Conservation (phyloP, 73 alveolate species). For the Stentor roeselii region DNA sequence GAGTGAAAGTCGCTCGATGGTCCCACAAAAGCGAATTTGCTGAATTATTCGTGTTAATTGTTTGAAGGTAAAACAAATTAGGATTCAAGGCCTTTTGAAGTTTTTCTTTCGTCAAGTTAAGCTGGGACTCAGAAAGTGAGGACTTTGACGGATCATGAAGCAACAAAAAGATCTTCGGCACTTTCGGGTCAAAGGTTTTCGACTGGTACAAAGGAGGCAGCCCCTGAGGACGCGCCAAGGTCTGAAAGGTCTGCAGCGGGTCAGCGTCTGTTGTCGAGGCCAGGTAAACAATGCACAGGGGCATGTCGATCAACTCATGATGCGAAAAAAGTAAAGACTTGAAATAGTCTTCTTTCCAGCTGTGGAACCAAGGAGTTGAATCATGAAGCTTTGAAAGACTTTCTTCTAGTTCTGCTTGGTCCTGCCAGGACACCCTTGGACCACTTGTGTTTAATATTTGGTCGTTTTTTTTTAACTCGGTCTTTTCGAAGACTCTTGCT, state of each 20-base stretch:
- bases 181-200: not conserved
- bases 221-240: not conserved
- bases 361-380: constrained; percentile 17
- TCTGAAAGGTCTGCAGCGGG: constrained; percentile 16
- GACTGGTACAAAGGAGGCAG: constrained; percentile 5
- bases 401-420: not conserved
- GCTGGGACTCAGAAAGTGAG: not conserved
- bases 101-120: not conserved
- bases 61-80: not conserved
- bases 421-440: not conserved
- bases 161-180: not conserved
- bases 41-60: not conserved
- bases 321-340: not conserved
- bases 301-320: constrained; percentile 22
- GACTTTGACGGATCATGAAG: not conserved
- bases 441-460: not conserved
- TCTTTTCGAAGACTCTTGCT: not conserved
- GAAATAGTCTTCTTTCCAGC: not conserved
- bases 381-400: not conserved
- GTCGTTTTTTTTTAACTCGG: not conserved
- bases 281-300: not conserved
- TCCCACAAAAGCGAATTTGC: not conserved
- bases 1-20: not conserved
- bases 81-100: not conserved
- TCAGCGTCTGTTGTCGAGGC: constrained; percentile 17